A percentile compares a stretch with the other conserved stretches of the same genome.
Conservation (phyloP, 495 filamentous ascomycete genomes). For the Penicillium atrosanguineum region DNA sequence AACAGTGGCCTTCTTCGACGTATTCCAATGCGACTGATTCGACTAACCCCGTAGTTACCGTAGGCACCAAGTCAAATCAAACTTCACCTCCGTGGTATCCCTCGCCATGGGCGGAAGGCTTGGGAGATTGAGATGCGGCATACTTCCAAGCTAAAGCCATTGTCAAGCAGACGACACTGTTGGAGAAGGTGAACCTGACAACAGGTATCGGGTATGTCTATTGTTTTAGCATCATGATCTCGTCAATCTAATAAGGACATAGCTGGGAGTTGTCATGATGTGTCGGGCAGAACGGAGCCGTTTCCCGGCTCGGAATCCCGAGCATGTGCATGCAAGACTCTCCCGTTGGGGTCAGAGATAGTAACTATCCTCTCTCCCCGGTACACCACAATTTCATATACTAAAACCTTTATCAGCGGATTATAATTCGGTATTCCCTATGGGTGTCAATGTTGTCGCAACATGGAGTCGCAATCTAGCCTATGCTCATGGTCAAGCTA, state of each 20-base stretch:
- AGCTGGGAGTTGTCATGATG: constrained; percentile 53
- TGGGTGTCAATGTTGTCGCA: constrained; percentile 58
- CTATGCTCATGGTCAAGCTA: constrained; percentile 63
- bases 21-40: too few relatives aligned
- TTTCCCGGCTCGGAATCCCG: constrained; percentile 40
- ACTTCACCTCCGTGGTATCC: constrained; percentile 1
- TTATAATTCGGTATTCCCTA: constrained; percentile 51
- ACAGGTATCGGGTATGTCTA: constrained; percentile 11
- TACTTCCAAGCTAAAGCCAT: constrained; percentile 6
- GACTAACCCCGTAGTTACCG: too few relatives aligned
- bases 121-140: constrained; percentile 5
- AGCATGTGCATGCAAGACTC: constrained; percentile 55
- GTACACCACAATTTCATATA: too few relatives aligned
- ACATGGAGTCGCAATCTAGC: constrained; percentile 65
- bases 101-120: constrained; percentile 11
- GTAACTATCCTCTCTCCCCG: too few relatives aligned
- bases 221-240: too few relatives aligned
- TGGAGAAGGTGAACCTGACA: constrained; percentile 14
- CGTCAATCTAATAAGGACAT: too few relatives aligned
- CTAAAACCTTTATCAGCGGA: too few relatives aligned
- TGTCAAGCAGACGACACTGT: constrained; percentile 5
- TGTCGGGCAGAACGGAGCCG: constrained; percentile 68
- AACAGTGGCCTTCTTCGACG: too few relatives aligned
- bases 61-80: too few relatives aligned
- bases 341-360: constrained; percentile 52